Evolutionary conservation across 2,329 filamentous ascomycete genomes (phyloP).

Genomic region (Scytalidium sp.): DNA sequence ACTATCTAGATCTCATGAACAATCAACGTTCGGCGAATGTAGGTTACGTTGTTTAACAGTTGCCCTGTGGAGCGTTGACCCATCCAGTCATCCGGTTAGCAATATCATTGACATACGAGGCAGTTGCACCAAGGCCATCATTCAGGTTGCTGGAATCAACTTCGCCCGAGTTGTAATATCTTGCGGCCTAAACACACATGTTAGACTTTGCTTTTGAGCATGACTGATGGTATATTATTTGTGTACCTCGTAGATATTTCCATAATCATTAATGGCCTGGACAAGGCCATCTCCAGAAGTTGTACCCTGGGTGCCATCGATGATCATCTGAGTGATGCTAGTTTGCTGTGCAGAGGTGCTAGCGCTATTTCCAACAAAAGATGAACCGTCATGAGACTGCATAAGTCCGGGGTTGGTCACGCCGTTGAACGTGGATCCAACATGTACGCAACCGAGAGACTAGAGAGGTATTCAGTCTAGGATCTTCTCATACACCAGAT

Average conservation of each 20-base stretch:
- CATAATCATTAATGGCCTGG: conserved; percentile 20
- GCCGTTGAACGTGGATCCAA: conserved; percentile 16
- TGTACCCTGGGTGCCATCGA: conserved; percentile 26
- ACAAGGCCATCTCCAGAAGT: conserved; percentile 21
- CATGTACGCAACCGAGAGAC: conserved; percentile 26
- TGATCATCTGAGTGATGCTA: conserved; percentile 26
- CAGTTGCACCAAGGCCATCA: conserved; percentile 1
- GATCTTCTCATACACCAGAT: background rate
- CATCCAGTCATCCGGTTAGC: conserved; percentile 7
- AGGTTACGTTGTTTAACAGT: background rate
- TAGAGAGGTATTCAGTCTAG: background rate
- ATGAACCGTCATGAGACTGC: conserved; percentile 20
- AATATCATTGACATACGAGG: conserved; percentile 5
- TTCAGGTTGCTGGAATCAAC: conserved; percentile 5
- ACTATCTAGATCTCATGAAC: too few species aligned
- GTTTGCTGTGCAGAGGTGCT: conserved; percentile 15
- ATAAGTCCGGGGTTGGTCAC: conserved; percentile 20
- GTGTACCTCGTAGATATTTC: conserved; percentile 1
- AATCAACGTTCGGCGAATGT: too few species aligned
- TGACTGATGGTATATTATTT: conserved; percentile 5
- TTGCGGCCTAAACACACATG: conserved; percentile 3
- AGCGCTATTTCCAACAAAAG: conserved; percentile 14
- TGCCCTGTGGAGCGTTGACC: background rate
- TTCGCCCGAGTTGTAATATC: conserved; percentile 5
- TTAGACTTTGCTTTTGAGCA: conserved; percentile 7